phyloP scores from a whole-genome alignment of 2,329 filamentous ascomycete genomes.

The Iodosphaeria phyllophila region DNA sequence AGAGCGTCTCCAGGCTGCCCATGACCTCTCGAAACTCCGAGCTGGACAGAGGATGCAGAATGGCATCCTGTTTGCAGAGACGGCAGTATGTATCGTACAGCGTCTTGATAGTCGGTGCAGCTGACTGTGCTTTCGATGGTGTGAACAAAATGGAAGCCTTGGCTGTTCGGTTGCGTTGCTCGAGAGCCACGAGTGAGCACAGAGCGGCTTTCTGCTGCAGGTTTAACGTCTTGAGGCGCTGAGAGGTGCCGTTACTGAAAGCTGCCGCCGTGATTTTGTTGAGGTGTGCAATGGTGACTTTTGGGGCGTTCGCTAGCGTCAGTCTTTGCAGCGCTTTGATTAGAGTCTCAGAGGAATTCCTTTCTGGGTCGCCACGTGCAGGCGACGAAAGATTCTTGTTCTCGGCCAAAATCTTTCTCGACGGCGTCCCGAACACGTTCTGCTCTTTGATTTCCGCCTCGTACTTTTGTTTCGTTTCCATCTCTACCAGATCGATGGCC shows the following conservation, averaged over 20 bases:
- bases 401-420: slow-evolving; percentile 61
- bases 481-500: slow-evolving; percentile 75
- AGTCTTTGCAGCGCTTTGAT: slow-evolving; percentile 38
- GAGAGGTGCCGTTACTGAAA: slow-evolving; percentile 74
- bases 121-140: slow-evolving; percentile 39
- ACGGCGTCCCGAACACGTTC: slow-evolving; percentile 42
- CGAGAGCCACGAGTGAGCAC: slow-evolving; percentile 74
- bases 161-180: slow-evolving; percentile 46
- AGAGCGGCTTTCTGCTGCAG: slow-evolving; percentile 92
- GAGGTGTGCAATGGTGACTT: slow-evolving; percentile 76
- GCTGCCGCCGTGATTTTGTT: slow-evolving; percentile 79
- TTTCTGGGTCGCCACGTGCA: slow-evolving; percentile 15
- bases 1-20: slow-evolving; percentile 73
- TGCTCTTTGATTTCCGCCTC: slow-evolving; percentile 40
- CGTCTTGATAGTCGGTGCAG: slow-evolving; percentile 64
- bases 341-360: slow-evolving; percentile 27
- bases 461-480: slow-evolving; percentile 60
- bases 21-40: slow-evolving; percentile 93
- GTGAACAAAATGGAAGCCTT: slow-evolving; percentile 23
- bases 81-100: slow-evolving; percentile 70
- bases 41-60: slow-evolving; percentile 72
- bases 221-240: slow-evolving; percentile 74
- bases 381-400: slow-evolving; percentile 57
- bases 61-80: slow-evolving; percentile 72
- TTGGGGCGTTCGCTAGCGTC: slow-evolving; percentile 64